phyloP scores from a whole-genome alignment of 257 asterid genomes.

The Solanum chmielewskii region DNA sequence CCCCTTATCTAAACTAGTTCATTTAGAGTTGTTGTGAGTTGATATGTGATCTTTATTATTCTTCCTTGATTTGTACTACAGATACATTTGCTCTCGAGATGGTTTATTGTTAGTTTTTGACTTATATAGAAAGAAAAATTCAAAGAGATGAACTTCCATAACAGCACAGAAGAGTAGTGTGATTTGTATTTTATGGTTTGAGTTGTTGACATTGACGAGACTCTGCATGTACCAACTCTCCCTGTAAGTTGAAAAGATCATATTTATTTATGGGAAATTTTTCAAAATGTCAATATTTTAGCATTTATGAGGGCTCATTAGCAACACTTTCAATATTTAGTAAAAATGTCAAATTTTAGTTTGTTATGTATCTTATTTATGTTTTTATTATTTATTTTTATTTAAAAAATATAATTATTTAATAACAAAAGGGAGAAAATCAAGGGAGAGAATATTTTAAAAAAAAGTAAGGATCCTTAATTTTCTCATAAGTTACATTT shows the following conservation, averaged over 20 bases:
- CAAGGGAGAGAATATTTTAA: too few relatives aligned
- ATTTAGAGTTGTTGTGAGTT: background rate
- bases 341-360: too few relatives aligned
- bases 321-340: too few relatives aligned
- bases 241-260: background rate
- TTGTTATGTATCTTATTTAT: too few relatives aligned
- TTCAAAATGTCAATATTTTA: too few relatives aligned
- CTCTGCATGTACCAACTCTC: background rate
- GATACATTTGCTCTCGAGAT: background rate
- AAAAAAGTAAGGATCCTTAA: too few relatives aligned
- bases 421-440: too few relatives aligned
- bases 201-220: background rate
- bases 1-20: background rate
- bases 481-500: too few relatives aligned
- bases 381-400: too few relatives aligned
- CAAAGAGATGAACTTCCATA: background rate
- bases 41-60: background rate
- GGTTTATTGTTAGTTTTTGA: background rate
- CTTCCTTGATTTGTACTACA: background rate
- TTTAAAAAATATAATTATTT: too few relatives aligned
- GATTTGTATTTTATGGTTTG: background rate
- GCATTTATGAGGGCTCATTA: too few relatives aligned
- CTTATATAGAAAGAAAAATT: background rate
- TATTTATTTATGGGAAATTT: background rate
- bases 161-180: background rate